Percentiles rank a stretch among this genome's conserved stretches.
These are phyloP conservation scores for Leucogyrophana mollusca DNA, from an alignment of 768 basidiomycete species.

Conservation along the genomic window DNA sequence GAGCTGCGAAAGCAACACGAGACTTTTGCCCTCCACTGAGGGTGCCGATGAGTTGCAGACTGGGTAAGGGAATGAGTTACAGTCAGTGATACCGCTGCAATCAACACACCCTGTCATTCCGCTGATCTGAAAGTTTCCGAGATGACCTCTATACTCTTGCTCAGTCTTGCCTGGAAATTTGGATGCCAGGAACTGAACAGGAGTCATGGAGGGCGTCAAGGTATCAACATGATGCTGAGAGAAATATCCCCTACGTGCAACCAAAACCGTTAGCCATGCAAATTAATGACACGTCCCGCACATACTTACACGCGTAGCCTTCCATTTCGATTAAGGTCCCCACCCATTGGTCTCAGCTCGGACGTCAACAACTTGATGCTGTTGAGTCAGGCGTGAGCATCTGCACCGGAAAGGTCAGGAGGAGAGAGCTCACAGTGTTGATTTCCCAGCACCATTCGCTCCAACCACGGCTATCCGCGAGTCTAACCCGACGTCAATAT, in stretches of 20 bases:
- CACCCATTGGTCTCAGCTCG: conserved; percentile 69
- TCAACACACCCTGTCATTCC: conserved; percentile 81
- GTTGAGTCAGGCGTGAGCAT: conserved; percentile 6
- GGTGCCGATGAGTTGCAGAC: conserved; percentile 87
- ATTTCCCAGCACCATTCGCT: conserved; percentile 95
- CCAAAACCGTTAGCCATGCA: conserved; percentile 3
- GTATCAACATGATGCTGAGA: conserved; percentile 97
- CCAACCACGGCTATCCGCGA: conserved; percentile 95
- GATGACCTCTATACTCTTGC: conserved; percentile 93
- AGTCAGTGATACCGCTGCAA: neutral
- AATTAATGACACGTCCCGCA: neutral
- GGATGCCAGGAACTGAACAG: conserved; percentile 89
- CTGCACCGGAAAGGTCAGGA: neutral
- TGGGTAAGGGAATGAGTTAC: conserved; percentile 19
- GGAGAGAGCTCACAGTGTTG: conserved; percentile 65
- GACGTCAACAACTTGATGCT: conserved; percentile 93
- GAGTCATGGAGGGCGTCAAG: conserved; percentile 79
- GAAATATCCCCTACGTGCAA: conserved; percentile 70
- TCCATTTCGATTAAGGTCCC: conserved; percentile 88
- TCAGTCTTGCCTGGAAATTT: conserved; percentile 94
- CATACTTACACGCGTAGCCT: conserved; percentile 77
- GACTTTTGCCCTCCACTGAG: conserved; percentile 95
- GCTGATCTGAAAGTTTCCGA: conserved; percentile 97
- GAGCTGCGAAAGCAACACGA: conserved; percentile 86
- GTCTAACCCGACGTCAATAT: conserved; percentile 93